Percentiles rank a stretch among this genome's conserved stretches.
Evolutionary conservation across 805 yeast species (phyloP).

Genomic region (Millerozyma miso): DNA sequence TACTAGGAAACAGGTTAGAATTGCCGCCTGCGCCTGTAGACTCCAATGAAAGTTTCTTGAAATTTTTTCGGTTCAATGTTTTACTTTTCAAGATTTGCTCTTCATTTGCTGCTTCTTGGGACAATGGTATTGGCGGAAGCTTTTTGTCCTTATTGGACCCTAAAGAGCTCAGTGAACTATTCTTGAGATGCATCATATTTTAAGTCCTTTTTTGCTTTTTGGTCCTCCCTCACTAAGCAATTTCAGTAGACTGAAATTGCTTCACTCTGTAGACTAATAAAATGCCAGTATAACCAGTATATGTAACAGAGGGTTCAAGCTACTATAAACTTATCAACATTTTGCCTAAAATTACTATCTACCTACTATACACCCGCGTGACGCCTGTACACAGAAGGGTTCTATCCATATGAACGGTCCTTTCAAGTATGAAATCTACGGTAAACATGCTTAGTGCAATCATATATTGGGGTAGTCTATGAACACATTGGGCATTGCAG

Average conservation of each 20-base stretch:
- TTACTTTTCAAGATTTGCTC: slow-evolving; percentile 29
- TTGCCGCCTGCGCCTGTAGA: slow-evolving; percentile 4
- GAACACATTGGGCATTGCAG: no score
- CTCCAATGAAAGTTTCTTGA: slow-evolving; percentile 30
- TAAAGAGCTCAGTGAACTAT: slow-evolving; percentile 18
- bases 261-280: background rate
- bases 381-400: background rate
- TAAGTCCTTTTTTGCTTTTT: background rate
- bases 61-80: slow-evolving; percentile 36
- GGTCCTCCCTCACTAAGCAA: no score
- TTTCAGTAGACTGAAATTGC: no score
- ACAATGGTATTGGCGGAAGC: slow-evolving; percentile 35
- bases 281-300: background rate
- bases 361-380: background rate
- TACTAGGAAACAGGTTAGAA: background rate
- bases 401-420: no score
- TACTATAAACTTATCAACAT: background rate
- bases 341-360: background rate
- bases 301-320: no score
- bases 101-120: slow-evolving; percentile 9
- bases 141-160: slow-evolving; percentile 28
- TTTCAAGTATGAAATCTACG: no score
- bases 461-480: no score
- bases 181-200: slow-evolving; percentile 14
- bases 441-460: no score